Evolutionary conservation across 257 asterid genomes (phyloP).

Genomic region (Oldenlandia corymbosa): DNA sequence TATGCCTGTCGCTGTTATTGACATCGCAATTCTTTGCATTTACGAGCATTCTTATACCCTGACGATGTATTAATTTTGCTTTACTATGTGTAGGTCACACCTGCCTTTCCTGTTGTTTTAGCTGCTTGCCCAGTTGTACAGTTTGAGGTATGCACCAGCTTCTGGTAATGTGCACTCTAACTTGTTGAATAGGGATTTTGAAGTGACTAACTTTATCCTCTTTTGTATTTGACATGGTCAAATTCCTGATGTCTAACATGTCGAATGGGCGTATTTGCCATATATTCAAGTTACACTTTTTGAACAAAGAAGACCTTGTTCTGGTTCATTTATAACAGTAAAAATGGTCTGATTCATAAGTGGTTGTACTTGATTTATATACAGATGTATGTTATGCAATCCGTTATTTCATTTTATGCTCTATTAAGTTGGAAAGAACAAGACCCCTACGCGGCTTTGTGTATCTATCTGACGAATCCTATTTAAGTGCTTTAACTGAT

Average conservation of each 20-base stretch:
- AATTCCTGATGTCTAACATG: too few relatives aligned
- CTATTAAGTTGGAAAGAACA: not conserved
- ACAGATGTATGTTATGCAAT: not conserved
- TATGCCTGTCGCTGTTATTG: not conserved
- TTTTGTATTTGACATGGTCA: not conserved
- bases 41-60: not conserved
- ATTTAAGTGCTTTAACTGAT: not conserved
- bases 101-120: constrained; percentile 66
- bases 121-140: constrained; percentile 75
- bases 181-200: not conserved
- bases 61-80: constrained; percentile 16
- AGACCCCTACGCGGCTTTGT: not conserved
- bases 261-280: not conserved
- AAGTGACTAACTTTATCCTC: not conserved
- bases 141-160: constrained; percentile 62
- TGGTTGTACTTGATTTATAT: not conserved
- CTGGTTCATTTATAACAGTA: too few relatives aligned
- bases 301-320: too few relatives aligned
- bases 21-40: not conserved
- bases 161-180: not conserved
- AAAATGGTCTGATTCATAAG: not conserved
- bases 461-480: not conserved
- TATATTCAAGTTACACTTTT: not conserved
- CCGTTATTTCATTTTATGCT: not conserved
- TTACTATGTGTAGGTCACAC: constrained; percentile 66